Conservation (phyloP, 2,329 filamentous ascomycete genomes). For the Cladosporium halotolerans region DNA sequence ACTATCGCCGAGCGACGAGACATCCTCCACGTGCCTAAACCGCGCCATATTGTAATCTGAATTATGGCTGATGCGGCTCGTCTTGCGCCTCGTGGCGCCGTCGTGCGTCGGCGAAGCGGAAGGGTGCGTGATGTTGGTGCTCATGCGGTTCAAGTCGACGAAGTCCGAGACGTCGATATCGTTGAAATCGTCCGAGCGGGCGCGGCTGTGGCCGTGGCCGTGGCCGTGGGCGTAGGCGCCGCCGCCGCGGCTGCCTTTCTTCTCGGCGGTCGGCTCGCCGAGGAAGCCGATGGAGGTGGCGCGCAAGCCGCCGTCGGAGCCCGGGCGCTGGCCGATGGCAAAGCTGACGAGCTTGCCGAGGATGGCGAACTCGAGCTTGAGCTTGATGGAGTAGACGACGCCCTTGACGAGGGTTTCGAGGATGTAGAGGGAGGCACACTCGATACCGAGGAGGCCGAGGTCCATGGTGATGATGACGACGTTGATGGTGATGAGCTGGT, state of each 20-base stretch:
- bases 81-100: background rate
- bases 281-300: slow-evolving; percentile 17
- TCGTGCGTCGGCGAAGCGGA: slow-evolving; percentile 6
- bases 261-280: background rate
- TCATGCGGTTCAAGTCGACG: slow-evolving; percentile 16
- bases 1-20: slow-evolving; percentile 12
- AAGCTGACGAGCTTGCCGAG: slow-evolving; percentile 26
- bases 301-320: slow-evolving; percentile 11
- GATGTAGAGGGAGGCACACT: slow-evolving; percentile 28
- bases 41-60: slow-evolving; percentile 16
- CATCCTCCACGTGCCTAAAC: slow-evolving; percentile 17
- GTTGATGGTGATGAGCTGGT: slow-evolving; percentile 34
- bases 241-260: background rate
- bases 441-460: slow-evolving; percentile 30
- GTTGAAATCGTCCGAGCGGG: slow-evolving; percentile 10
- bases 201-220: background rate
- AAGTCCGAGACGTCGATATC: slow-evolving; percentile 17
- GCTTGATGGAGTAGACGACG: slow-evolving; percentile 29
- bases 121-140: slow-evolving; percentile 17
- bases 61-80: slow-evolving; percentile 7
- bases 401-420: slow-evolving; percentile 35
- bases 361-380: slow-evolving; percentile 31
- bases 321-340: slow-evolving; percentile 17
- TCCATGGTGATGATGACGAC: slow-evolving; percentile 34
- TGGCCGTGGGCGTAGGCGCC: too few species aligned